Base-by-base conservation (phyloP, 23 red algal species). In the Gracilaria domingensis region DNA sequence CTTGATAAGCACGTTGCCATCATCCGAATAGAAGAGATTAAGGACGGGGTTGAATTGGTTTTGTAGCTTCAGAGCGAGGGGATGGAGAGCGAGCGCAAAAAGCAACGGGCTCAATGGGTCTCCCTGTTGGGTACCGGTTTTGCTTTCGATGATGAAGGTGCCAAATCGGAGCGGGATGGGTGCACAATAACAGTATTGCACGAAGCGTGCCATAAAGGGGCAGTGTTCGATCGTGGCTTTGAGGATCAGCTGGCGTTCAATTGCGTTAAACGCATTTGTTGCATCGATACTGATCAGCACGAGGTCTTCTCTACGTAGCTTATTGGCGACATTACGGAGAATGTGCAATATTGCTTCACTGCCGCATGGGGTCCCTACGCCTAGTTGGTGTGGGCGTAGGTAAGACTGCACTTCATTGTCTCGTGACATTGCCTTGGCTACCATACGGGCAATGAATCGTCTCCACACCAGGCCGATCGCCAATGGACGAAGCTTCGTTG, bases 251-350 rank as follows among this genome's bases (percentile, higher is more conserved):
- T 82, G 79, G 1, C 81, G 81, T 61, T 42, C 55, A 35, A 85
- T 14, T 39, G 11, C 35, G n/a, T 70, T 85, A 28, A 85, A 85
- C 47, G 81, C 54, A 48, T 85, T 85, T 5, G 8, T 53, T 4
- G 81, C 81, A 34, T 85, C 81, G 26, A 81, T 81, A n/a, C 18
- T 36, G 32, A 81, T 18, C 11, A 58, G 48, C 18, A 81, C 77
- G 24, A 34, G 29, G 77, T 81, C 77, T 81, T 58, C 25, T 30
- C 49, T 9, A 34, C 34, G 49, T 17, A 58, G 77, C 0, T 58
- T 53, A 25, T 81, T 18, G 18, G 48, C 25, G 9, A 81, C 34
- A 17, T 18, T 9, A n/a, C 48, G 40, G 48, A 81, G 49, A 58
- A 58, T 58, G 34, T 81, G 77, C 8, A 57, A 3, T n/a, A 81